phyloP scores from a whole-genome alignment of 2,329 filamentous ascomycete species.

The Fusarium goolgardi region DNA sequence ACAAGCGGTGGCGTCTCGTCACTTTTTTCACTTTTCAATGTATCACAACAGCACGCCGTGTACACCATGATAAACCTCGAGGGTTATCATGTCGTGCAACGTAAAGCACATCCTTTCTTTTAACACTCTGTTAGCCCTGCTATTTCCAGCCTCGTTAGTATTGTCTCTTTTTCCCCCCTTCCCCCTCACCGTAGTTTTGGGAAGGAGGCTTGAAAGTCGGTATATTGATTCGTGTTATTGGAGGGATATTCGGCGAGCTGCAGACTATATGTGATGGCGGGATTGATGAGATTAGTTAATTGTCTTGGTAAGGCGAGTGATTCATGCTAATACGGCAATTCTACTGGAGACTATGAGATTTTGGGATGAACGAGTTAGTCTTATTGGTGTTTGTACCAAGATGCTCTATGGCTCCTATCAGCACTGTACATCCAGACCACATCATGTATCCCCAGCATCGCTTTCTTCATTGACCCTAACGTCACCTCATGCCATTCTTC shows the following conservation, averaged over 20 bases:
- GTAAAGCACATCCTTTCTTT: not conserved
- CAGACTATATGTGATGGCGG: slow-evolving; percentile 17
- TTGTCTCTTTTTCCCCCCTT: not conserved
- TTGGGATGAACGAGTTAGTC: not conserved
- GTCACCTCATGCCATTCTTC: not conserved
- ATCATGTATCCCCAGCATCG: not conserved
- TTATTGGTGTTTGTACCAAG: not conserved
- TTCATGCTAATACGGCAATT: not conserved
- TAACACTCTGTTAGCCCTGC: slow-evolving; percentile 14
- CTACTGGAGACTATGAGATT: not conserved
- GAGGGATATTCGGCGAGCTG: slow-evolving; percentile 30
- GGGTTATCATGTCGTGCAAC: slow-evolving; percentile 28
- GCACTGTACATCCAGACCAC: not conserved
- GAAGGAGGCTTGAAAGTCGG: slow-evolving; percentile 13
- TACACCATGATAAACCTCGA: slow-evolving; percentile 26
- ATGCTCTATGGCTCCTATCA: not conserved
- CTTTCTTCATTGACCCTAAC: not conserved
- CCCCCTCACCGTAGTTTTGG: slow-evolving; percentile 34
- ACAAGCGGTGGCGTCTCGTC: slow-evolving; percentile 35
- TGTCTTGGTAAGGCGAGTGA: not conserved
- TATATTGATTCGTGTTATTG: slow-evolving; percentile 27
- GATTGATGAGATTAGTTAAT: not conserved
- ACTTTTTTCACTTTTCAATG: slow-evolving; percentile 16
- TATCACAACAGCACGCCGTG: slow-evolving; percentile 28
- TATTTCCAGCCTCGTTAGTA: slow-evolving; percentile 2